Conservation (phyloP, 495 filamentous ascomycete genomes). For the Penicillium antarcticum region DNA sequence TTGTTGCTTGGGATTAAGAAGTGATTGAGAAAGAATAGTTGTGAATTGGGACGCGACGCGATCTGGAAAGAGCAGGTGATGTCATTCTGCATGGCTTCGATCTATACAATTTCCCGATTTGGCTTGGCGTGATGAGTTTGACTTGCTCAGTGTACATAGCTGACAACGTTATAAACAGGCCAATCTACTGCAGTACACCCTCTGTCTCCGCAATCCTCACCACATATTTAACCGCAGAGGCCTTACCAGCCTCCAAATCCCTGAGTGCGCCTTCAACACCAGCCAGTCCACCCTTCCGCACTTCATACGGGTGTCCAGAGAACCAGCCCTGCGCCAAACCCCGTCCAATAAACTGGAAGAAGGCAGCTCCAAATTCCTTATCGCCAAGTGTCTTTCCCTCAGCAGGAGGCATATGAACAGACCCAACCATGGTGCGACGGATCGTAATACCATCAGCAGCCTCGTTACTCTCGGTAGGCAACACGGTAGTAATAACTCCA, state of each 20-base stretch:
- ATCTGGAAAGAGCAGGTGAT: not conserved
- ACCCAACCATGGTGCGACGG: constrained; percentile 9
- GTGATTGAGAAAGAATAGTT: not conserved
- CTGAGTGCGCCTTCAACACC: constrained; percentile 55
- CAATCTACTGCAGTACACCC: constrained; percentile 9
- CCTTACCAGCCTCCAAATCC: constrained; percentile 61
- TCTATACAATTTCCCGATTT: constrained; percentile 1
- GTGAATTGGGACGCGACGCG: not conserved
- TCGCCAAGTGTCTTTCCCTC: constrained; percentile 17
- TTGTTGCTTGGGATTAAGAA: not conserved
- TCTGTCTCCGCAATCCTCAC: constrained; percentile 63
- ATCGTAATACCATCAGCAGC: constrained; percentile 22
- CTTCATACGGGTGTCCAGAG: constrained; percentile 56
- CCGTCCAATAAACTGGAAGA: constrained; percentile 49
- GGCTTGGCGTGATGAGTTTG: not conserved
- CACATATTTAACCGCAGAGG: constrained; percentile 66
- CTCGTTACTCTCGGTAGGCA: constrained; percentile 29
- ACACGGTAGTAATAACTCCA: constrained; percentile 53
- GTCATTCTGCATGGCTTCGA: constrained; percentile 1
- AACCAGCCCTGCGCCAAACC: constrained; percentile 60
- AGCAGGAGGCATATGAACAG: constrained; percentile 10
- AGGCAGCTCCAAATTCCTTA: constrained; percentile 58
- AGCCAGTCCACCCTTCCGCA: constrained; percentile 56
- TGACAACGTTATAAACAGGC: too few relatives aligned
- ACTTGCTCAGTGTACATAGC: not conserved